These are phyloP conservation scores for Termitomyces sp. DNA, from an alignment of 768 basidiomycete species.

Conservation along the genomic window DNA sequence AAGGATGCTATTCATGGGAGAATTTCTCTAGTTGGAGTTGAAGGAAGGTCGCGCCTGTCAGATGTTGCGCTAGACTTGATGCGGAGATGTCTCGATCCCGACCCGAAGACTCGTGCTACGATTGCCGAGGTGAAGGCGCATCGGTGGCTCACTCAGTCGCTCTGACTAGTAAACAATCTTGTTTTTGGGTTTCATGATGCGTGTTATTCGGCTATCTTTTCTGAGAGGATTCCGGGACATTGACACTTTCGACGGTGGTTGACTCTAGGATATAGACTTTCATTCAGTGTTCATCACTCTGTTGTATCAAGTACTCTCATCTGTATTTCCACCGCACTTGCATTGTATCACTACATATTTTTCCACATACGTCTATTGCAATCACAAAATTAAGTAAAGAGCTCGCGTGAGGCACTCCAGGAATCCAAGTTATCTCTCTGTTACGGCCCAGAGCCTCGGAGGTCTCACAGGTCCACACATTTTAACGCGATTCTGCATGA, in stretches of 20 bases:
- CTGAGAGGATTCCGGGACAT: not conserved
- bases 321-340: not conserved
- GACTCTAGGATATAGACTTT: not conserved
- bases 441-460: no score
- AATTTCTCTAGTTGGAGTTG: constrained; percentile 43
- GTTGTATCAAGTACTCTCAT: constrained; percentile 1
- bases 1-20: constrained; percentile 69
- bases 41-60: constrained; percentile 30
- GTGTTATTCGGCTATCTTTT: not conserved
- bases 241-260: not conserved
- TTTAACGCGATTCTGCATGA: no score
- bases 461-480: no score
- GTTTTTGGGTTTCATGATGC: not conserved
- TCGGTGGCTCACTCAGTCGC: constrained; percentile 56
- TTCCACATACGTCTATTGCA: not conserved
- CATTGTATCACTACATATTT: constrained; percentile 7
- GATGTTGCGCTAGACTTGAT: constrained; percentile 55
- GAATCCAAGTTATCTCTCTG: no score
- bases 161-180: not conserved
- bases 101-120: constrained; percentile 74
- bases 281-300: not conserved
- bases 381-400: no score
- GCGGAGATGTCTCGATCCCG: constrained; percentile 75
- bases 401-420: no score
- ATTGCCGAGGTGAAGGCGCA: constrained; percentile 79